phyloP scores from a whole-genome alignment of 306 rosid genomes.

The Prunus dulcis region DNA sequence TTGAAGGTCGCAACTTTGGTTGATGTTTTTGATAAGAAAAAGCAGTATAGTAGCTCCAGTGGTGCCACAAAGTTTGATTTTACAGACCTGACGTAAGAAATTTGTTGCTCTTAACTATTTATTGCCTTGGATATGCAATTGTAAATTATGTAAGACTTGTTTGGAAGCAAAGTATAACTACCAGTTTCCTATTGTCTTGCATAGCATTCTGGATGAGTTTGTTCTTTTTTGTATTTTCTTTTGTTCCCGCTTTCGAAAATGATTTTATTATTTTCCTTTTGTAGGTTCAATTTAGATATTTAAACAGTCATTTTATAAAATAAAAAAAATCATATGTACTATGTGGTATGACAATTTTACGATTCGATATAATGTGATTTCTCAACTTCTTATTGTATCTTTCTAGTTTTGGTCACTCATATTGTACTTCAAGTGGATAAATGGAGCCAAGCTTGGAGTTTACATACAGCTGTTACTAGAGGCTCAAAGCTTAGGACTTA shows the following conservation, averaged over 20 bases:
- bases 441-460: not conserved
- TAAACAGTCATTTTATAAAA: too few relatives aligned
- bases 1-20: conserved; percentile 33
- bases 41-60: conserved; percentile 44
- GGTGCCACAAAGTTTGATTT: conserved; percentile 45
- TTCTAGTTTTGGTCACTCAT: not conserved
- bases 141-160: not conserved
- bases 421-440: not conserved
- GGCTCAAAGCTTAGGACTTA: not conserved
- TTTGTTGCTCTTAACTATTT: conserved; percentile 11
- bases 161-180: not conserved
- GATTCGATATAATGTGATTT: not conserved
- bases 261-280: not conserved
- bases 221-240: not conserved
- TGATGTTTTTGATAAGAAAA: conserved; percentile 30
- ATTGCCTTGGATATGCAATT: conserved; percentile 9
- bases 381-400: not conserved
- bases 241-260: not conserved
- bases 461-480: not conserved
- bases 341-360: not conserved
- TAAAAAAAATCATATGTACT: not conserved
- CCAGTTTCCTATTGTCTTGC: not conserved
- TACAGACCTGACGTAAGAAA: conserved; percentile 75
- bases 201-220: not conserved
- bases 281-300: not conserved